Base-by-base conservation (phyloP, 2,329 filamentous ascomycete genomes). In the Ceratocystis cubensis region DNA sequence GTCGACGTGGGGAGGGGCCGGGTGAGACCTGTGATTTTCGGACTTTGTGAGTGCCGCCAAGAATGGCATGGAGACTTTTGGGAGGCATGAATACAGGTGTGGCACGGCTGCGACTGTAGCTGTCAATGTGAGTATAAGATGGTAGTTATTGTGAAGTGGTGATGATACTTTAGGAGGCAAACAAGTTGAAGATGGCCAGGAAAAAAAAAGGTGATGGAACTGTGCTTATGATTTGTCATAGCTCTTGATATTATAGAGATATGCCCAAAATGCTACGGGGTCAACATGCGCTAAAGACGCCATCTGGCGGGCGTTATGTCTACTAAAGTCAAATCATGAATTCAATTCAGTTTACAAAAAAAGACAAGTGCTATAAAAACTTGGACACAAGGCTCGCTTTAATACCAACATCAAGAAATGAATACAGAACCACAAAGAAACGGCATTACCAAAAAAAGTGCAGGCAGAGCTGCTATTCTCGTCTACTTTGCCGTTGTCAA, bases 401-500 rank as follows among this genome's bases (percentile, higher is more conserved):
- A 13, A 41, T 41, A 41, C 37, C 10, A 13, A 41, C 8, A 3
- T 41, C 37, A 33, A 48, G 30, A 63, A 57, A 67, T 44, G 25
- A 22, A 61, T n/a, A 48, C 41, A 48, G 5, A 50, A 30, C 1
- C 22, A 25, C 48, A 2, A 25, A 22, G 5, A 48, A 61, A 61
- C 15, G 37, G 37, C 37, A 33, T 61, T 22, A 48, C 6, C 28
- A 22, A 61, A 44, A 25, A 25, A 33, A 46, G 46, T 0, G 6
- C 46, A 10, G 46, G 20, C 7, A 13, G 10, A 13, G 37, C 48
- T 25, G 15, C 45, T 48, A 20, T 20, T 20, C 45, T 53, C 8
- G 3, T 20, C 48, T 71, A 81, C 46, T 78, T 79, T 56, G 79
- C 80, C 72, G 79, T 79, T 8, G 79, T 80, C 71, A 82, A 69